Evolutionary conservation across 2,329 filamentous ascomycete genomes (phyloP).

Genomic region (Neonectria faginata): DNA sequence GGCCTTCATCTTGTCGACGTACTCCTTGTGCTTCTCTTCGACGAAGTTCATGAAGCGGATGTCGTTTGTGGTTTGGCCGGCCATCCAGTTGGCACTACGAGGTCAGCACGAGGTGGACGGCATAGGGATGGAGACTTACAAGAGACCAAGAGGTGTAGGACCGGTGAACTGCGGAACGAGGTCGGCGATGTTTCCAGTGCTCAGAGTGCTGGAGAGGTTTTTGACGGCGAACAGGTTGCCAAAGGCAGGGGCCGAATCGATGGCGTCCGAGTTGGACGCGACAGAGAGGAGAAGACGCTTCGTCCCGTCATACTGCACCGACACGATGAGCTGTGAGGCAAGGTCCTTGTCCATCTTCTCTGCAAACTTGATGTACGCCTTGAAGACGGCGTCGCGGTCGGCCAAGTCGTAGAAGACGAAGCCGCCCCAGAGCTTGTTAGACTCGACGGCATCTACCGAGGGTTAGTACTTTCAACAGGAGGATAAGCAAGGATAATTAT

Average conservation of each 20-base stretch:
- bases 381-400: constrained; percentile 41
- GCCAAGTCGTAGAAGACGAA: constrained; percentile 42
- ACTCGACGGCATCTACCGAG: constrained; percentile 28
- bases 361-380: constrained; percentile 46
- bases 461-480: neutral
- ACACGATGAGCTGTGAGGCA: constrained; percentile 47
- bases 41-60: constrained; percentile 48
- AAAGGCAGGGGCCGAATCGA: constrained; percentile 41
- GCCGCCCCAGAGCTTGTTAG: constrained; percentile 47
- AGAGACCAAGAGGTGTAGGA: constrained; percentile 48
- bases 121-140: constrained; percentile 15
- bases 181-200: constrained; percentile 41
- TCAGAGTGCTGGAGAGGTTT: constrained; percentile 40
- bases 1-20: constrained; percentile 44
- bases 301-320: constrained; percentile 37
- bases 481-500: neutral
- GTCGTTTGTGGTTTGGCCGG: constrained; percentile 46
- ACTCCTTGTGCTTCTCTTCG: constrained; percentile 46
- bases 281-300: constrained; percentile 37
- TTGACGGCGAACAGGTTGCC: constrained; percentile 36
- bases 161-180: constrained; percentile 49
- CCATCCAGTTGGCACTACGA: constrained; percentile 48
- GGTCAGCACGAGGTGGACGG: neutral
- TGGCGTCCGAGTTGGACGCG: constrained; percentile 45
- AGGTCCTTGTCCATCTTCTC: constrained; percentile 43